Conservation (phyloP, 768 basidiomycete species). For the Boletus coccyginus region DNA sequence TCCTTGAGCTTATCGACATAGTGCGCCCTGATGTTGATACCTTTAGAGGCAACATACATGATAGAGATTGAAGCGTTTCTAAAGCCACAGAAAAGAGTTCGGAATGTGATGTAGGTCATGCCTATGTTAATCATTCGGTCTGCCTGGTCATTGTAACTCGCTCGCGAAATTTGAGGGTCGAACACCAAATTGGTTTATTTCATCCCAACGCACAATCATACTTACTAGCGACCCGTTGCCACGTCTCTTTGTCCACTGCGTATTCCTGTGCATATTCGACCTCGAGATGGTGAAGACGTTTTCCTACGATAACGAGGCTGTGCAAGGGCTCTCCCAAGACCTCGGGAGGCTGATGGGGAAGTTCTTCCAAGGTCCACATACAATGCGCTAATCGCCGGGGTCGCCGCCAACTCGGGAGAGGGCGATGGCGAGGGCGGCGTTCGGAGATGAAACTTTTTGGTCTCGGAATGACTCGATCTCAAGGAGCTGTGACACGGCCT, state of each 20-base stretch:
- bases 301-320: constrained; percentile 88
- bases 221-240: constrained; percentile 24
- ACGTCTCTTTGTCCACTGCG: constrained; percentile 40
- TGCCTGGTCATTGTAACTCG: not conserved
- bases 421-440: constrained; percentile 65
- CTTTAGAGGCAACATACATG: too few species aligned
- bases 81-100: too few species aligned
- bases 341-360: constrained; percentile 58
- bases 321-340: constrained; percentile 87
- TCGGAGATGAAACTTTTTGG: constrained; percentile 49
- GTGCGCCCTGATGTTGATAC: not conserved
- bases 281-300: constrained; percentile 87
- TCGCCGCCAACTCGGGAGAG: constrained; percentile 73
- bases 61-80: too few species aligned
- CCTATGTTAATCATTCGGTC: not conserved
- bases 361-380: constrained; percentile 83
- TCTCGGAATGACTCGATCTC: constrained; percentile 58
- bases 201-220: constrained; percentile 54
- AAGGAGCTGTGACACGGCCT: constrained; percentile 79
- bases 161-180: too few species aligned
- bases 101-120: not conserved
- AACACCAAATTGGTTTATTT: not conserved
- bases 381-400: constrained; percentile 60
- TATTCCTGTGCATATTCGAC: constrained; percentile 82
- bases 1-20: constrained; percentile 43